Conservation (phyloP, 1,284 basidiomycete species). For the Gymnopus androsaceus region DNA sequence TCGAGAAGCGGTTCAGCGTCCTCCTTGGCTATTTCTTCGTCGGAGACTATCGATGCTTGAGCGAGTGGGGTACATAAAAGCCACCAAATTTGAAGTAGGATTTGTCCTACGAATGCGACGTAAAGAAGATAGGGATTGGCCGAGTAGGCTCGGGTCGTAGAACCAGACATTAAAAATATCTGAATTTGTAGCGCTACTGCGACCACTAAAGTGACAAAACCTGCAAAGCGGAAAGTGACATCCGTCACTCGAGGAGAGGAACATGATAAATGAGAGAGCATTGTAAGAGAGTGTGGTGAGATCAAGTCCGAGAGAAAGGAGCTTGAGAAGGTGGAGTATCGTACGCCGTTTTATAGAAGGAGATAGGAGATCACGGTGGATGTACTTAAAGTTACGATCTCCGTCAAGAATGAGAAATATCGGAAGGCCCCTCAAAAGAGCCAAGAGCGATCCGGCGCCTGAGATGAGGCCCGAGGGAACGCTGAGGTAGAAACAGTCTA, state of each 20-base stretch:
- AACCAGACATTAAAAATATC: not conserved
- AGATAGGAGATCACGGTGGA: too few relatives aligned
- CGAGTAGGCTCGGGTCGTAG: not conserved
- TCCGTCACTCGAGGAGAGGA: not conserved
- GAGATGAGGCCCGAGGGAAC: too few relatives aligned
- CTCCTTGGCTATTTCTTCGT: not conserved
- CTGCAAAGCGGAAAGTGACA: not conserved
- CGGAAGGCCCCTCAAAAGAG: too few relatives aligned
- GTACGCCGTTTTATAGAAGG: too few relatives aligned
- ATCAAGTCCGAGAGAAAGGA: too few relatives aligned
- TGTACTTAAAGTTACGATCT: too few relatives aligned
- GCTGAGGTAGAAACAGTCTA: too few relatives aligned
- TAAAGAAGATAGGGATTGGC: not conserved
- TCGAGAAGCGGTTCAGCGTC: not conserved
- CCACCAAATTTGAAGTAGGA: constrained; percentile 7
- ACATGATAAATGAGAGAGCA: not conserved
- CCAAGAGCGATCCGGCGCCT: too few relatives aligned
- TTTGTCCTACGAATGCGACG: not conserved
- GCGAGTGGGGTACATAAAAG: not conserved
- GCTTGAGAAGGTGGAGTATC: too few relatives aligned
- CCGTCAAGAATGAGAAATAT: too few relatives aligned
- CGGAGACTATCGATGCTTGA: not conserved
- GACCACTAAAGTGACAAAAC: not conserved
- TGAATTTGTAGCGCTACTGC: not conserved
- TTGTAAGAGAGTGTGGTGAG: too few relatives aligned